Conservation (phyloP, 1,284 basidiomycete genomes). For the Trametes hirsuta region DNA sequence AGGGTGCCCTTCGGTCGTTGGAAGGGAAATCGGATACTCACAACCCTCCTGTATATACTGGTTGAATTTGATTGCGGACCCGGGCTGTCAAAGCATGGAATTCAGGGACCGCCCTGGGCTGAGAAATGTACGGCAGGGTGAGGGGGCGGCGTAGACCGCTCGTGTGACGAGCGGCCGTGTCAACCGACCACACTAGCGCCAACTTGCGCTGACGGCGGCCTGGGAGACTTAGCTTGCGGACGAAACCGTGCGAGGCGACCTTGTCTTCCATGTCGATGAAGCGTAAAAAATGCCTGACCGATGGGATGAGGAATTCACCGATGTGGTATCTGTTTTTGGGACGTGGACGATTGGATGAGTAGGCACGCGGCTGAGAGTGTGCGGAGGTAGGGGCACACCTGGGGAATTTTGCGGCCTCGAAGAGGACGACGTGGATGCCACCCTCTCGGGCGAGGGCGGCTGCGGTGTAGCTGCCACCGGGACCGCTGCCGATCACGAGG, state of each 20-base stretch:
- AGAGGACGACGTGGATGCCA: constrained; percentile 62
- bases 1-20: not conserved
- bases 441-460: constrained; percentile 70
- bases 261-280: constrained; percentile 44
- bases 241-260: constrained; percentile 39
- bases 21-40: constrained; percentile 26
- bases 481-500: constrained; percentile 62
- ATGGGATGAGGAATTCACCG: constrained; percentile 47
- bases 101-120: not conserved
- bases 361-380: constrained; percentile 14
- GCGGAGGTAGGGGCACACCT: constrained; percentile 38
- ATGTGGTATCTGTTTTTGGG: constrained; percentile 41
- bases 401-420: constrained; percentile 73
- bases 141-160: not conserved
- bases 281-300: constrained; percentile 43
- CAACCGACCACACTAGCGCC: not conserved
- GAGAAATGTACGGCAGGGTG: not conserved
- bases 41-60: constrained; percentile 45
- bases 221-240: constrained; percentile 38
- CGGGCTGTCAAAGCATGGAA: constrained; percentile 34
- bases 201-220: not conserved
- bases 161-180: not conserved
- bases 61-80: constrained; percentile 48
- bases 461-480: constrained; percentile 72
- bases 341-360: not conserved